These are phyloP conservation scores for Prosopis cineraria DNA, from an alignment of 306 rosid species.

Conservation along the genomic window DNA sequence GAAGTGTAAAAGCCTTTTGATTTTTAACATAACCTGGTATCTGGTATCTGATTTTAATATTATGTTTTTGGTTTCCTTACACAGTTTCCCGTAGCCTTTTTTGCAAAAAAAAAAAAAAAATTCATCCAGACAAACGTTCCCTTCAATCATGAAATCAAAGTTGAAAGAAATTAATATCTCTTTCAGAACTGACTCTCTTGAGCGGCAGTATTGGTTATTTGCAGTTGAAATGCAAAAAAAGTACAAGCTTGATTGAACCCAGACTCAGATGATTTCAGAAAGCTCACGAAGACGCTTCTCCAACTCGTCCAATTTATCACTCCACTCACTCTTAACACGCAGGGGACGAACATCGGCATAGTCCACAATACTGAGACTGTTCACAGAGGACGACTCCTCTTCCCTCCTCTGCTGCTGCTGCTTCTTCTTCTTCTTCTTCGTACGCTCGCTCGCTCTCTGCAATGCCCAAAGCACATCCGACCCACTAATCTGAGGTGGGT, in stretches of 20 bases:
- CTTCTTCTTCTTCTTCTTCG: constrained; percentile 32
- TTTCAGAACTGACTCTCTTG: neutral
- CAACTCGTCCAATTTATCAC: constrained; percentile 49
- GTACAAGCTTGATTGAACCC: neutral
- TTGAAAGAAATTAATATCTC: neutral
- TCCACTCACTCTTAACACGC: constrained; percentile 54
- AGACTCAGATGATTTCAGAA: constrained; percentile 39
- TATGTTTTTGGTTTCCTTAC: too few species aligned
- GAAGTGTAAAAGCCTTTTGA: too few species aligned
- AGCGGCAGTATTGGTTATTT: too few species aligned
- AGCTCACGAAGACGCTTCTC: constrained; percentile 61
- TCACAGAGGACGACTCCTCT: constrained; percentile 35
- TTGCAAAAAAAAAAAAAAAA: too few species aligned
- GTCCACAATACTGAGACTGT: constrained; percentile 30
- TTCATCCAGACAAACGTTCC: neutral
- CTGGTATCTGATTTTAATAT: too few species aligned
- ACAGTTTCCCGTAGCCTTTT: too few species aligned
- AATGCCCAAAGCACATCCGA: constrained; percentile 73
- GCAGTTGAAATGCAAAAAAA: neutral
- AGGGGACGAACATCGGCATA: constrained; percentile 49
- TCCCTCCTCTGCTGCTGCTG: constrained; percentile 25
- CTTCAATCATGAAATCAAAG: neutral
- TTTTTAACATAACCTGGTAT: too few species aligned
- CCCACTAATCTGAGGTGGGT: constrained; percentile 51
- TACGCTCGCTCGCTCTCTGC: constrained; percentile 54